A percentile compares a stretch with the other conserved stretches of the same genome.
Evolutionary conservation across 805 yeast genomes (phyloP).

Genomic region (Metschnikowia koreensis): DNA sequence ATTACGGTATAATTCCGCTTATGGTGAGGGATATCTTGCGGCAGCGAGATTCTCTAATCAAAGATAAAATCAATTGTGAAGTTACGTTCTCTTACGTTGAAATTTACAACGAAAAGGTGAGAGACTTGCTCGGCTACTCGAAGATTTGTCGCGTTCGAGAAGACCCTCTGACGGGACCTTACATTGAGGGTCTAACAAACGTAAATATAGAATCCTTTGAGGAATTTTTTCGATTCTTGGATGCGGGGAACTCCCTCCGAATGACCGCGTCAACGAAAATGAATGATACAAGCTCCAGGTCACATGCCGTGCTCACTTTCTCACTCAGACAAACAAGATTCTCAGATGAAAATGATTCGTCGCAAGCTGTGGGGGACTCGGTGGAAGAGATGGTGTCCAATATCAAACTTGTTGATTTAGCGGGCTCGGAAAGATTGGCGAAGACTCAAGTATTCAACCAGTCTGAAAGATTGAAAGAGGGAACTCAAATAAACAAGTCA

Average conservation of each 20-base stretch:
- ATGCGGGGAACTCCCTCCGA: slow-evolving; percentile 52
- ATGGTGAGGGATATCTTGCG: slow-evolving; percentile 54
- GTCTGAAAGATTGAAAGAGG: slow-evolving; percentile 62
- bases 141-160: slow-evolving; percentile 57
- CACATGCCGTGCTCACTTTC: slow-evolving; percentile 76
- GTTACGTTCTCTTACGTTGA: slow-evolving; percentile 62
- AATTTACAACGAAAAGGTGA: slow-evolving; percentile 73
- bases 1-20: slow-evolving; percentile 38
- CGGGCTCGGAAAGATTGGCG: slow-evolving; percentile 74
- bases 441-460: slow-evolving; percentile 60
- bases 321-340: slow-evolving; percentile 56
- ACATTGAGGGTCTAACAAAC: slow-evolving; percentile 65
- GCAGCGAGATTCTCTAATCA: slow-evolving; percentile 36
- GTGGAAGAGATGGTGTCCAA: slow-evolving; percentile 54
- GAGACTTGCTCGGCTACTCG: slow-evolving; percentile 50
- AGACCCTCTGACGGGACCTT: slow-evolving; percentile 63
- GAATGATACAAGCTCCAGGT: slow-evolving; percentile 72
- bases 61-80: slow-evolving; percentile 38
- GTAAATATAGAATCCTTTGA: slow-evolving; percentile 45
- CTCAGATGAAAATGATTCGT: slow-evolving; percentile 19
- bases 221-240: slow-evolving; percentile 49
- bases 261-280: slow-evolving; percentile 71
- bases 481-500: slow-evolving; percentile 74
- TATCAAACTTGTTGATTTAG: slow-evolving; percentile 72
- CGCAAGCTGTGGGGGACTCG: slow-evolving; percentile 33